phyloP scores from a whole-genome alignment of 228 moss, liverwort and hornwort genomes.

The Sphagnum fallax region DNA sequence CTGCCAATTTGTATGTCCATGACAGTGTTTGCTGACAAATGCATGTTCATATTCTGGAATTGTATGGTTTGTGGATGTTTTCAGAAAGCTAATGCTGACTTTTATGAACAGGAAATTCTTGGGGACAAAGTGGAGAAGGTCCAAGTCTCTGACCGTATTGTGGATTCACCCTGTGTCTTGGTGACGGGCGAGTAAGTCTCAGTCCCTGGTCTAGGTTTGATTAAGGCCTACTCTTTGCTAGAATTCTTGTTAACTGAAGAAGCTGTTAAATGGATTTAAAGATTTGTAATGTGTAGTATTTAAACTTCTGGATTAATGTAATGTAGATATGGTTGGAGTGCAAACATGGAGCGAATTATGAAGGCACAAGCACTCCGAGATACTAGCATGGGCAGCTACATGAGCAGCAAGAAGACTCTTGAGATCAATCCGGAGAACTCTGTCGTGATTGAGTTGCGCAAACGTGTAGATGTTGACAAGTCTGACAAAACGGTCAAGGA shows the following conservation, averaged over 20 bases:
- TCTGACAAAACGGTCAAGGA: conserved; percentile 78
- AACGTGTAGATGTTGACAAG: conserved; percentile 60
- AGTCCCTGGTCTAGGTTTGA: neutral
- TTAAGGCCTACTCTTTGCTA: too few species aligned
- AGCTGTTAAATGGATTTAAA: too few species aligned
- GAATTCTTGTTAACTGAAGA: too few species aligned
- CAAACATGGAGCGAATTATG: conserved; percentile 84
- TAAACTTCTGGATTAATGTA: neutral
- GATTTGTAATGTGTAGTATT: neutral
- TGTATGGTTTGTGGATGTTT: too few species aligned
- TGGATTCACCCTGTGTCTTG: conserved; percentile 68
- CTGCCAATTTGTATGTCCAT: neutral
- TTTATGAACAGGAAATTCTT: conserved; percentile 27
- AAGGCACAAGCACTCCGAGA: conserved; percentile 73
- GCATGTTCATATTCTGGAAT: too few species aligned
- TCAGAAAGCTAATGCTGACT: too few species aligned
- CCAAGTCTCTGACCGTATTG: conserved; percentile 66
- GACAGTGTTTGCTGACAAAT: too few species aligned
- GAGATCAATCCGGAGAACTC: conserved; percentile 70
- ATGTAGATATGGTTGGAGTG: conserved; percentile 53
- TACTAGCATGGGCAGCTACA: conserved; percentile 68
- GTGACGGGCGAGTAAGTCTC: conserved; percentile 49
- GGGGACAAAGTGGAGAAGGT: conserved; percentile 76
- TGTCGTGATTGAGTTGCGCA: conserved; percentile 70
- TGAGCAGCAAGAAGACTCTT: conserved; percentile 77